phyloP scores from a whole-genome alignment of 2,329 filamentous ascomycete species.

The Tolypocladium album region DNA sequence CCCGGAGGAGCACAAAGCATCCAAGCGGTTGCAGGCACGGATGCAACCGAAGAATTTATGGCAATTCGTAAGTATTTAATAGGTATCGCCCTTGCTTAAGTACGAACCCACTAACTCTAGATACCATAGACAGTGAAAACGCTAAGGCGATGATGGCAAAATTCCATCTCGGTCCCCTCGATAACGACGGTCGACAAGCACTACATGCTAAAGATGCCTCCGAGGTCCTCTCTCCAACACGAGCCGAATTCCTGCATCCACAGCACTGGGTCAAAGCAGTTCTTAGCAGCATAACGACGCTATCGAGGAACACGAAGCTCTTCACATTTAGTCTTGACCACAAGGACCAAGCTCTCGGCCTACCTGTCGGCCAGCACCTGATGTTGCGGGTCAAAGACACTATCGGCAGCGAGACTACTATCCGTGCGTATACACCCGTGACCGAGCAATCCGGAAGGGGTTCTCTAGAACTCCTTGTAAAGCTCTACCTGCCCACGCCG shows the following conservation, averaged over 20 bases:
- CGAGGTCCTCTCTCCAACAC: conserved; percentile 30
- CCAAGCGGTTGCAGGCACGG: conserved; percentile 35
- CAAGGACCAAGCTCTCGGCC: conserved; percentile 55
- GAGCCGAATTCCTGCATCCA: conserved; percentile 55
- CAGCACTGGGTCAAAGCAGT: too few species aligned
- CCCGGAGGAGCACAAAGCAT: conserved; percentile 67
- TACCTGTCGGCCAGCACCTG: conserved; percentile 78
- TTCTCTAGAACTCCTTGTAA: conserved; percentile 64
- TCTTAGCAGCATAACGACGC: too few species aligned
- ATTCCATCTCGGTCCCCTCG: conserved; percentile 76
- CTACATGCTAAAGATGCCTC: conserved; percentile 24
- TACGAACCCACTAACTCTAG: too few species aligned
- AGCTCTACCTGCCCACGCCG: conserved; percentile 47
- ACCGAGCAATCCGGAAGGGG: conserved; percentile 53
- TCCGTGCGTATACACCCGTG: conserved; percentile 79
- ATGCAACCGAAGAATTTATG: conserved; percentile 81
- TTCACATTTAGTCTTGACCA: conserved; percentile 75
- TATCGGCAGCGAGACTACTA: conserved; percentile 48
- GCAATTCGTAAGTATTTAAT: conserved; percentile 62
- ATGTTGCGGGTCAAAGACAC: conserved; percentile 68
- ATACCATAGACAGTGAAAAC: conserved; percentile 65
- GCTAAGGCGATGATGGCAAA: conserved; percentile 81
- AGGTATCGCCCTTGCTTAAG: too few species aligned
- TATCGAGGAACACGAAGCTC: conserved; percentile 65
- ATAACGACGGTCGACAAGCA: conserved; percentile 28